A percentile compares a stretch with the other conserved stretches of the same genome.
Evolutionary conservation across 805 yeast genomes (phyloP).

Genomic region (Brettanomyces sp.): DNA sequence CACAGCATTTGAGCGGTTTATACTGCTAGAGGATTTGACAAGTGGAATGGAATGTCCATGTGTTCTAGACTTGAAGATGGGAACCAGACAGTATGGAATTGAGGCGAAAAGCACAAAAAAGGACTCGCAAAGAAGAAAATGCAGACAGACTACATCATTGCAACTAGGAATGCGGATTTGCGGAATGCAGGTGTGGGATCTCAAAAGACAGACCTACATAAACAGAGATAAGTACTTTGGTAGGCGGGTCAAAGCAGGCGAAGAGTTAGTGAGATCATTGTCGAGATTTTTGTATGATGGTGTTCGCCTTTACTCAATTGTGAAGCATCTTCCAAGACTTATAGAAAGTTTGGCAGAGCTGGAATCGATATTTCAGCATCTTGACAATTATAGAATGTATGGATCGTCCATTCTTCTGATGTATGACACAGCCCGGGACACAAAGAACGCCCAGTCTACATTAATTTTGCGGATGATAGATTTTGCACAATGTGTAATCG

Average conservation of each 20-base stretch:
- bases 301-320: conserved; percentile 41
- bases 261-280: conserved; percentile 67
- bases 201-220: conserved; percentile 35
- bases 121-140: conserved; percentile 71
- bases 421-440: conserved; percentile 60
- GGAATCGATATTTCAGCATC: conserved; percentile 38
- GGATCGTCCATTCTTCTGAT: conserved; percentile 84
- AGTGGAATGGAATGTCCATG: conserved; percentile 77
- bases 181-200: conserved; percentile 85
- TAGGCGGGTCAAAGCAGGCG: conserved; percentile 59
- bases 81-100: conserved; percentile 96
- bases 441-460: conserved; percentile 10
- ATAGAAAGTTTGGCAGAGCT: conserved; percentile 53
- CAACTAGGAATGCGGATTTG: conserved; percentile 85
- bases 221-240: conserved; percentile 91
- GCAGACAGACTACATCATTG: conserved; percentile 72
- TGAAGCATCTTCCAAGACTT: conserved; percentile 58
- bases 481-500: conserved; percentile 87
- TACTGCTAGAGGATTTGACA: conserved; percentile 84
- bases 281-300: conserved; percentile 81
- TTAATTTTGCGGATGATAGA: conserved; percentile 71
- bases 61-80: conserved; percentile 94
- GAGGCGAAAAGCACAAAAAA: conserved; percentile 71
- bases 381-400: conserved; percentile 77
- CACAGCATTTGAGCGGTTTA: conserved; percentile 68